Evolutionary conservation across 805 yeast species (phyloP).

Genomic region (Grigorovia yakushimaensis): DNA sequence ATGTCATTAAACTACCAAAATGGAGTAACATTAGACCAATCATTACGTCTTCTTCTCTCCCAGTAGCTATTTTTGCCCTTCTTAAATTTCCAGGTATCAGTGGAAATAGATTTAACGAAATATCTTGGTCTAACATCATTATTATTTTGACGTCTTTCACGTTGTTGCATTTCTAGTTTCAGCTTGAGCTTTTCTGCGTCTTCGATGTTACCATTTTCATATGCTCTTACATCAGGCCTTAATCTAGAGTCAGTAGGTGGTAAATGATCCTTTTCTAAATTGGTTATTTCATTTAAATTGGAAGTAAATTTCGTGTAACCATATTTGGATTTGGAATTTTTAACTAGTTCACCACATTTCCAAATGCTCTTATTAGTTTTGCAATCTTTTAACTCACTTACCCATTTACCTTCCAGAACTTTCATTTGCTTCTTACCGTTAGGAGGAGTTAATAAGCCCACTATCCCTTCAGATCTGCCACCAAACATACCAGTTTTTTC

Average conservation of each 20-base stretch:
- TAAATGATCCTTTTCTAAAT: slow-evolving; percentile 49
- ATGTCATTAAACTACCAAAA: slow-evolving; percentile 41
- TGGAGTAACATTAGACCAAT: slow-evolving; percentile 48
- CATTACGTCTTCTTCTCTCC: slow-evolving; percentile 56
- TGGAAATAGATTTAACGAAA: slow-evolving; percentile 37
- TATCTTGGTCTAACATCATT: slow-evolving; percentile 50
- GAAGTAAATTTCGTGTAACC: slow-evolving; percentile 85
- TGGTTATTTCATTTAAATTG: slow-evolving; percentile 68
- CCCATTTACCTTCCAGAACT: slow-evolving; percentile 67
- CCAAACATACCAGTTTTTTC: slow-evolving; percentile 76
- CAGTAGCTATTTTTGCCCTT: slow-evolving; percentile 63
- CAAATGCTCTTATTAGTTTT: slow-evolving; percentile 41
- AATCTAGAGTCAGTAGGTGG: slow-evolving; percentile 86
- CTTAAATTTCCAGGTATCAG: slow-evolving; percentile 44
- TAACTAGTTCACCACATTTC: slow-evolving; percentile 59
- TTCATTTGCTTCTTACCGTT: slow-evolving; percentile 7
- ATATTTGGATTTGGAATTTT: slow-evolving; percentile 51
- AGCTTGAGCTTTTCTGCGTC: slow-evolving; percentile 64
- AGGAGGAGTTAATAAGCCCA: slow-evolving; percentile 31
- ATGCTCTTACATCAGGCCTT: slow-evolving; percentile 74
- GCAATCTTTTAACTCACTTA: slow-evolving; percentile 44
- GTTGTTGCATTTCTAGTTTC: slow-evolving; percentile 67
- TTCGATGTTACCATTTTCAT: slow-evolving; percentile 60
- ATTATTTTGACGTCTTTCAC: slow-evolving; percentile 56
- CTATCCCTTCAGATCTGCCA: slow-evolving; percentile 61